Base-by-base conservation (phyloP, 495 filamentous ascomycete genomes). In the Penicillium manginii region DNA sequence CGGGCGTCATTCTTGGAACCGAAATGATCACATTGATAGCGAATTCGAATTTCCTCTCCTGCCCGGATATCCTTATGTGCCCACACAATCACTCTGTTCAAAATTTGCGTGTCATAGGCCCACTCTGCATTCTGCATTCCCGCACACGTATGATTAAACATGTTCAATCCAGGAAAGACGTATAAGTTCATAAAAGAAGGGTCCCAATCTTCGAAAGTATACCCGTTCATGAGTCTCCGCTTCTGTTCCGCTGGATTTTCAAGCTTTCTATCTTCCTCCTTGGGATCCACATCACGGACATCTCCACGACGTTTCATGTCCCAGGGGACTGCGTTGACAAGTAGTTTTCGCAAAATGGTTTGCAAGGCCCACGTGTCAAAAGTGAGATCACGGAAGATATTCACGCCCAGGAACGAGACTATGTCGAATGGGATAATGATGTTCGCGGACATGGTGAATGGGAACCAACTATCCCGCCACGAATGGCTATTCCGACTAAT, bases 361-460 rank as follows among this genome's bases (percentile, higher is more conserved):
- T 78, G 74, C 48, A 76, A 68, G 7, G 68, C 60, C 75, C 74
- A 77, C 1, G 73, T 77, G 52, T 78, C 75, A 39, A 74, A 78
- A 17, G 55, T 51, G 33, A 73, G 52, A 33, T 77, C 67, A 1
- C 66, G 59, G 62, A 74, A 75, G 22, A 78, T 76, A 45, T 77
- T 69, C 4, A 77, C 70, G 5, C 74, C 74, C n/a, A 77, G 57
- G 8, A 52, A 52, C 33, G 60, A 49, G 19, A 77, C 58, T 21
- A 76, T 76, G 39, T 73, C 65, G 26, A 73, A 73, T 0, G 74
- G 74, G 6, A 76, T 63, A 9, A 61, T 65, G 29, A 77, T 71
- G 37, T 77, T 77, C 3, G 60, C 72, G 11, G 61, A 54, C 32
- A 73, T 52, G 10, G 64, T 68, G 46, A 74, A 77, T 0, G 74